phyloP scores from a whole-genome alignment of 768 basidiomycete genomes.

The Leccinum fibrillosum region DNA sequence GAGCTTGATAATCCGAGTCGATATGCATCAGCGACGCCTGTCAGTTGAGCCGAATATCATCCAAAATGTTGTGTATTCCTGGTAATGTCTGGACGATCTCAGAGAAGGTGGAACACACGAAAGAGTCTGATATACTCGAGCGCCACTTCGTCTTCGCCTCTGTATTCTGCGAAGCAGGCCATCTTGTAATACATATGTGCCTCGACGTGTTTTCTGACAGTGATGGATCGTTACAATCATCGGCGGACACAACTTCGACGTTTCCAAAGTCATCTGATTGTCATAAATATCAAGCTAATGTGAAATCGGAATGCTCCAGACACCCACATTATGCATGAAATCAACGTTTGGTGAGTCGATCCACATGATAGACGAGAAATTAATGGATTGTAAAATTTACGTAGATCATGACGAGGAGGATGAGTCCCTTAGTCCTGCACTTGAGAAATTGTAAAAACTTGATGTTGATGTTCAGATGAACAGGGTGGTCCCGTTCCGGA shows the following conservation, averaged over 20 bases:
- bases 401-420: slow-evolving; percentile 5
- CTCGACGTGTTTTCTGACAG: no score
- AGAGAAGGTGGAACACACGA: slow-evolving; percentile 3
- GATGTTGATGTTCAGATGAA: neutral
- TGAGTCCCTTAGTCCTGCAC: neutral
- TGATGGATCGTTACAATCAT: no score
- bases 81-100: slow-evolving; percentile 70
- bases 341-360: neutral
- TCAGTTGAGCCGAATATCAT: slow-evolving; percentile 84
- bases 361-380: neutral
- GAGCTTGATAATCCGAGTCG: slow-evolving; percentile 73
- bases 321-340: neutral
- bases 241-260: no score
- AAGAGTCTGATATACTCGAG: slow-evolving; percentile 5
- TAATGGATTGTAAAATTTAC: neutral
- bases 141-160: slow-evolving; percentile 89
- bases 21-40: neutral
- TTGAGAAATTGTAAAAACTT: neutral
- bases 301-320: no score
- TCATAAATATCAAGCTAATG: no score
- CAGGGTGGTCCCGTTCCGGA: slow-evolving; percentile 19
- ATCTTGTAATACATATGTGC: slow-evolving; percentile 33
- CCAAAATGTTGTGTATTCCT: slow-evolving; percentile 80
- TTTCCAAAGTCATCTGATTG: no score
- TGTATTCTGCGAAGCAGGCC: slow-evolving; percentile 93